These are phyloP conservation scores for Petasospora fabianii DNA, from an alignment of 1,139 yeast genomes.

Conservation along the genomic window DNA sequence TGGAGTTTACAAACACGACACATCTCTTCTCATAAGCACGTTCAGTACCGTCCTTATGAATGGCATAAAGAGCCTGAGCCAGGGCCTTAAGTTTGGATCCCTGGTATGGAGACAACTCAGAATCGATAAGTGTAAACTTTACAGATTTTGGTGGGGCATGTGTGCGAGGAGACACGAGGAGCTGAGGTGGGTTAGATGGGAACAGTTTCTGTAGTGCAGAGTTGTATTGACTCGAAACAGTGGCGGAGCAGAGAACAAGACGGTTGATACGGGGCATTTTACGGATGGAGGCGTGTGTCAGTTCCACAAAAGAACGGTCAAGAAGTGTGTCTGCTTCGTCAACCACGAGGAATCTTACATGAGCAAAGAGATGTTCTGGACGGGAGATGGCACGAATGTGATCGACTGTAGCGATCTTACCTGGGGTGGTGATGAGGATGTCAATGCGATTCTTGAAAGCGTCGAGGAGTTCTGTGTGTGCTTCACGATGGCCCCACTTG, in stretches of 20 bases:
- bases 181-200: constrained; percentile 60
- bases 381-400: constrained; percentile 42
- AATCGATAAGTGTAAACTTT: constrained; percentile 71
- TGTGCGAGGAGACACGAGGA: constrained; percentile 74
- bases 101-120: constrained; percentile 69
- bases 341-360: constrained; percentile 61
- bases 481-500: constrained; percentile 55
- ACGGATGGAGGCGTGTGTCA: constrained; percentile 57
- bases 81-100: constrained; percentile 81
- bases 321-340: constrained; percentile 95
- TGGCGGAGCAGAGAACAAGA: constrained; percentile 80
- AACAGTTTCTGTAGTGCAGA: constrained; percentile 56
- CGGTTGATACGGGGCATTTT: constrained; percentile 55
- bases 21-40: constrained; percentile 72
- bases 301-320: constrained; percentile 76
- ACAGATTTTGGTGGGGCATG: constrained; percentile 80
- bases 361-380: constrained; percentile 45
- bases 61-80: constrained; percentile 85
- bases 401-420: constrained; percentile 49
- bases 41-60: constrained; percentile 80
- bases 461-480: constrained; percentile 47
- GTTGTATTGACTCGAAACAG: constrained; percentile 78
- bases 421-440: constrained; percentile 81
- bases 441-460: constrained; percentile 58
- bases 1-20: constrained; percentile 82